Base-by-base conservation (phyloP, 2,329 filamentous ascomycete genomes). In the Penicillium sp. region DNA sequence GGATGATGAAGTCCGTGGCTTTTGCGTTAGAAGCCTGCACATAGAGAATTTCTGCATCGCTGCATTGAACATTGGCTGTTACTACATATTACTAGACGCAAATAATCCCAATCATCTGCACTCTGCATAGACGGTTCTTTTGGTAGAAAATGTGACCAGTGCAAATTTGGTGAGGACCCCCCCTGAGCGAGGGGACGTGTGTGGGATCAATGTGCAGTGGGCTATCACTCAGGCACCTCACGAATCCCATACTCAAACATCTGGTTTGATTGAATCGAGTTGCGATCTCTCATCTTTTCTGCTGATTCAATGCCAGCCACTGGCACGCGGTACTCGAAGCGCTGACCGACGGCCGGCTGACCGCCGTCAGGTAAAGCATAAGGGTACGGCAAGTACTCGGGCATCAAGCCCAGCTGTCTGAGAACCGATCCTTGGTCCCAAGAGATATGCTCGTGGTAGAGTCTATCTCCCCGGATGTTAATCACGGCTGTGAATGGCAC, bases 371-470 rank as follows among this genome's bases (percentile, higher is more conserved):
- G 64, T 0, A 81, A 48, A 0, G 73, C 53, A 55, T 82, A 77
- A 0, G 80, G 81, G 51, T 81, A 85, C 0, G 77, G 76, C 0
- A 86, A 51, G 85, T 49, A 85, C 76, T 0, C 33, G 4, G 42
- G 81, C 45, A 87, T 61, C 13, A 85, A 60, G 0, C 79, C 82
- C 1, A 83, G 62, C 60, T 87, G 83, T 9, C 71, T 65, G 8
- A 87, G 66, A 2, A 79, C 76, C 0, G 79, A 82, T 0, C 71
- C 78, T 61, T 86, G 82, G 50, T 87, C 84, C 83, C 83, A 87
- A 7, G 75, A 68, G 36, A 87, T 86, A 57, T 86, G 83, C 62
- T 87, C 84, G 54, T 86, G 81, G 54, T 81, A 85, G 1, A 88
- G 67, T 1, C 82, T 71, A 58, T 85, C 82, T 2, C 84, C 84